A percentile compares a stretch with the other conserved stretches of the same genome.
These are phyloP conservation scores for Dianthus caryophyllus DNA, from an alignment of 148 eudicot species.

Conservation along the genomic window DNA sequence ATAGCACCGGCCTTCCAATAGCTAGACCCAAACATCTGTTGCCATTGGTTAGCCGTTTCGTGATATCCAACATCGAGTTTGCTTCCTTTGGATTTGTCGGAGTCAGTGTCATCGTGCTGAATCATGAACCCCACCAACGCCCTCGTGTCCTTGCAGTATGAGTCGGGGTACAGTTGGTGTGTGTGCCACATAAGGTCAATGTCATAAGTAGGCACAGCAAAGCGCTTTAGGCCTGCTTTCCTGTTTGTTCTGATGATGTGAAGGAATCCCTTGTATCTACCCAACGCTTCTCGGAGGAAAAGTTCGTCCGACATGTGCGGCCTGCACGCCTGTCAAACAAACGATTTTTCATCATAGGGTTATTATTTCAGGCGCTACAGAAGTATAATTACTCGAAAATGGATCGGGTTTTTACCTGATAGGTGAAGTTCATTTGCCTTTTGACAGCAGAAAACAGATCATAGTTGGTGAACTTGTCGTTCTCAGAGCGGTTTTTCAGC, in stretches of 20 bases:
- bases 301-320: constrained; percentile 55
- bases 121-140: constrained; percentile 63
- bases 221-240: constrained; percentile 45
- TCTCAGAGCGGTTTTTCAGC: constrained; percentile 19
- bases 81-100: constrained; percentile 83
- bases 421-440: constrained; percentile 74
- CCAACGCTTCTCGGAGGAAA: constrained; percentile 75
- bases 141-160: constrained; percentile 60
- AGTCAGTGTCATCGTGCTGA: constrained; percentile 87
- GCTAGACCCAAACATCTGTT: constrained; percentile 65
- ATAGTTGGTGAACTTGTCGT: constrained; percentile 57
- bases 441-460: constrained; percentile 70
- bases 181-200: constrained; percentile 97
- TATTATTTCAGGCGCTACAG: background rate
- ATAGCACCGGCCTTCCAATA: constrained; percentile 96
- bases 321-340: constrained; percentile 55
- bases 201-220: constrained; percentile 88
- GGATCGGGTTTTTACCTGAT: constrained; percentile 48
- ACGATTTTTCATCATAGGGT: background rate
- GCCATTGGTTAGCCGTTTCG: constrained; percentile 69
- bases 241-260: constrained; percentile 72
- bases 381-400: background rate
- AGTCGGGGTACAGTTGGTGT: constrained; percentile 71
- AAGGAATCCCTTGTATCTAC: constrained; percentile 91
- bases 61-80: constrained; percentile 78